A percentile compares a stretch with the other conserved stretches of the same genome.
These are phyloP conservation scores for Trichoderma semiorbis DNA, from an alignment of 2,329 filamentous ascomycete genomes.

Conservation along the genomic window DNA sequence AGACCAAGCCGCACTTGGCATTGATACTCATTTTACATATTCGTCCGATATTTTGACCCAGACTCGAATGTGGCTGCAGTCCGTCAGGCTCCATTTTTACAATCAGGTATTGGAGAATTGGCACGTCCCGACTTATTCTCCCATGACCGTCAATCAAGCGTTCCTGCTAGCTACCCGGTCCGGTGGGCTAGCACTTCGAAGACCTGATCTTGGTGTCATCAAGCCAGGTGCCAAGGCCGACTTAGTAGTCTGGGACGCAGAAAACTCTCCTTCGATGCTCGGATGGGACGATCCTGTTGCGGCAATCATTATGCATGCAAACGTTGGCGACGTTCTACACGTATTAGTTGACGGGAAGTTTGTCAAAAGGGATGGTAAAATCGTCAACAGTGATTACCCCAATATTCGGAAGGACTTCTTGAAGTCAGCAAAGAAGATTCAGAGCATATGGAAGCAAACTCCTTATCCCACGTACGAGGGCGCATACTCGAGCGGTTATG, in stretches of 20 bases:
- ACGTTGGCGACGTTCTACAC: slow-evolving; percentile 48
- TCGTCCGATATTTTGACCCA: slow-evolving; percentile 50
- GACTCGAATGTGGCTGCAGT: slow-evolving; percentile 53
- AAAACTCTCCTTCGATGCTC: slow-evolving; percentile 43
- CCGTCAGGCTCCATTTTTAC: slow-evolving; percentile 38
- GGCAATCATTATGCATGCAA: slow-evolving; percentile 53
- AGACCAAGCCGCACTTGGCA: slow-evolving; percentile 51
- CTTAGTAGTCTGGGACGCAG: slow-evolving; percentile 50
- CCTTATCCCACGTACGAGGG: slow-evolving; percentile 10
- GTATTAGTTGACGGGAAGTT: slow-evolving; percentile 50
- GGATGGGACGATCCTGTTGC: slow-evolving; percentile 56
- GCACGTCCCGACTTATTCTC: slow-evolving; percentile 44
- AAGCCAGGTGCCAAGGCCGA: slow-evolving; percentile 45
- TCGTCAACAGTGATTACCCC: background rate
- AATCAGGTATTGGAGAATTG: slow-evolving; percentile 37
- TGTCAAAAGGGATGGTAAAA: slow-evolving; percentile 30
- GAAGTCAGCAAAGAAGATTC: background rate
- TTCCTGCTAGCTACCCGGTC: slow-evolving; percentile 53
- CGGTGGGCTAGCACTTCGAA: slow-evolving; percentile 49
- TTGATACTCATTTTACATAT: slow-evolving; percentile 54
- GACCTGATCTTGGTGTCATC: slow-evolving; percentile 50
- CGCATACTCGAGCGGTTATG: background rate
- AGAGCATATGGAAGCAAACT: background rate
- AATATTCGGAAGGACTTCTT: background rate
- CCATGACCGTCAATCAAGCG: slow-evolving; percentile 43